phyloP scores from a whole-genome alignment of 163 green algal species.

The Coccomyxa subellipsoidea region DNA sequence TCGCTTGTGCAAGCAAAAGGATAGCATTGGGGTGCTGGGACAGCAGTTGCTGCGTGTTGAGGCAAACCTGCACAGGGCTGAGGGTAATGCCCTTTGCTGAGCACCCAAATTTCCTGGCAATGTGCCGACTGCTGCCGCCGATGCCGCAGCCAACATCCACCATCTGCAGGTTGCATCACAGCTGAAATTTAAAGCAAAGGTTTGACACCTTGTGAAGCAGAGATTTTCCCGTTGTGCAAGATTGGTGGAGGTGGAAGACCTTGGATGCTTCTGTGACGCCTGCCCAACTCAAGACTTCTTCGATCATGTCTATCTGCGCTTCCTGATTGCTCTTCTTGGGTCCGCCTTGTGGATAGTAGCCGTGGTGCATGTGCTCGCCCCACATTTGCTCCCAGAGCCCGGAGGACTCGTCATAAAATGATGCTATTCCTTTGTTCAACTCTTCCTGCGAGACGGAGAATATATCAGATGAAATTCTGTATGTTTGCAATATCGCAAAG shows the following conservation, averaged over 20 bases:
- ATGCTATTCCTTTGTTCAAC: conserved; percentile 92
- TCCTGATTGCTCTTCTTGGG: conserved; percentile 70
- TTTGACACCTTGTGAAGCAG: background rate
- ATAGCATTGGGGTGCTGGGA: too few species aligned
- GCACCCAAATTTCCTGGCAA: conserved; percentile 74
- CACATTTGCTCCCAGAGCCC: conserved; percentile 94
- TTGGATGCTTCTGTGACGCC: conserved; percentile 38
- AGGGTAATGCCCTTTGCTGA: conserved; percentile 81
- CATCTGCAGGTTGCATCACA: conserved; percentile 49
- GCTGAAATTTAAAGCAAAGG: background rate
- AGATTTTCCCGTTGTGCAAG: too few species aligned
- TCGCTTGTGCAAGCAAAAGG: too few species aligned
- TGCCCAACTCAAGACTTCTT: conserved; percentile 76
- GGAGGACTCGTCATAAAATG: conserved; percentile 92
- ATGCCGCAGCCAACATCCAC: conserved; percentile 96
- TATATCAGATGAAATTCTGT: too few species aligned
- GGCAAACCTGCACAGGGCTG: conserved; percentile 57
- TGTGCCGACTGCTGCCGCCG: conserved; percentile 83
- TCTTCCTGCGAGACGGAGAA: background rate
- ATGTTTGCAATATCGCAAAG: too few species aligned
- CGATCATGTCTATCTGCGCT: conserved; percentile 97
- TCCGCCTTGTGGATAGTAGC: conserved; percentile 76
- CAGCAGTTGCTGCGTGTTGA: too few species aligned
- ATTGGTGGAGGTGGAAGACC: too few species aligned
- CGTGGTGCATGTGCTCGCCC: conserved; percentile 98